Evolutionary conservation across 106 monocot species (phyloP).

Genomic region (Platanthera guangdongensis): DNA sequence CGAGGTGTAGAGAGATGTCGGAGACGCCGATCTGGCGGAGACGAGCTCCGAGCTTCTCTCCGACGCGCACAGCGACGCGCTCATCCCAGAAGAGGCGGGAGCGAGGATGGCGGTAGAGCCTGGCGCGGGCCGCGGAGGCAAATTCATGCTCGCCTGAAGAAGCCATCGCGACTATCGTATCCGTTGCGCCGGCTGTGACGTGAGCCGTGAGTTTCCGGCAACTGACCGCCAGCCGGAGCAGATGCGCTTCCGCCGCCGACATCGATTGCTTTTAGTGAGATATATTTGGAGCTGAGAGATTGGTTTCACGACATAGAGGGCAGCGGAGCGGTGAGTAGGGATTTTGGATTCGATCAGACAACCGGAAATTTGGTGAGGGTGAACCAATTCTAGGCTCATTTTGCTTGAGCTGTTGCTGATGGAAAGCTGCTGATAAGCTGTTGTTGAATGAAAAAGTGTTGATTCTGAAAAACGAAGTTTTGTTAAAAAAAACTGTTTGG

Average conservation of each 20-base stretch:
- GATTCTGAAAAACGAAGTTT: too few relatives aligned
- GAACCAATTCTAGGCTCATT: too few relatives aligned
- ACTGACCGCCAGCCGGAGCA: constrained; percentile 12
- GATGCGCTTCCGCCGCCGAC: constrained; percentile 5
- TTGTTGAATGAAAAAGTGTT: too few relatives aligned
- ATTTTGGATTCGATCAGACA: too few relatives aligned
- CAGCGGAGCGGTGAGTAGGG: too few relatives aligned
- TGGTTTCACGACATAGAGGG: background rate
- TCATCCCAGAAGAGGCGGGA: constrained; percentile 17
- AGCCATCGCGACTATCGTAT: constrained; percentile 20
- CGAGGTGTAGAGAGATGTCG: constrained; percentile 4
- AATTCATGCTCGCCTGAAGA: constrained; percentile 15
- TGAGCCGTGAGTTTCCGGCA: constrained; percentile 21
- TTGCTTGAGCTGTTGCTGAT: too few relatives aligned
- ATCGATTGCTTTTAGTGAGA: background rate
- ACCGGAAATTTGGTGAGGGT: too few relatives aligned
- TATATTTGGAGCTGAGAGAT: background rate
- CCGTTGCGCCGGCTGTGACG: constrained; percentile 5
- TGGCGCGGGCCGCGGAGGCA: constrained; percentile 1
- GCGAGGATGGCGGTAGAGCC: constrained; percentile 10
- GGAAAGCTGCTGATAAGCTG: too few relatives aligned
- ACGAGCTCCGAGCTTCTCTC: constrained; percentile 15
- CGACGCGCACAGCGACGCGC: constrained; percentile 10
- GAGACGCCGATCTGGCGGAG: constrained; percentile 14
- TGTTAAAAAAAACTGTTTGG: too few relatives aligned